Evolutionary conservation across 2,329 filamentous ascomycete genomes (phyloP).

Genomic region (Corinectria fuckeliana): DNA sequence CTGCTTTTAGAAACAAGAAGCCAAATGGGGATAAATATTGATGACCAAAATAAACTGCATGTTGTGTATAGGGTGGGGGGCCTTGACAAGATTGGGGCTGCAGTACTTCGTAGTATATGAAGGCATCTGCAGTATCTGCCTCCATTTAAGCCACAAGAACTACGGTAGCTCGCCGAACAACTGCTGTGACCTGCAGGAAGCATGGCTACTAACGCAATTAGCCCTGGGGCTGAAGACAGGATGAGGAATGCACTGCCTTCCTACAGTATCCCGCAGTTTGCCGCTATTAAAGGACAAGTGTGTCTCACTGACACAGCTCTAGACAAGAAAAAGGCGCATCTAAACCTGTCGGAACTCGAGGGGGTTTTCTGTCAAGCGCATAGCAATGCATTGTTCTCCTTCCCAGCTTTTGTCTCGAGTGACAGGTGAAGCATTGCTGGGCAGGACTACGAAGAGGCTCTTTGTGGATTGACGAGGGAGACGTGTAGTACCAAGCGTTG

Average conservation of each 20-base stretch:
- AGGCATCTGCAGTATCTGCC: background rate
- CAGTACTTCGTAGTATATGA: background rate
- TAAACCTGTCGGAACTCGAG: background rate
- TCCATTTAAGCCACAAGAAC: background rate
- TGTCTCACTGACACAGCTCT: background rate
- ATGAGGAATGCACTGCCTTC: background rate
- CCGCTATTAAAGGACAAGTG: background rate
- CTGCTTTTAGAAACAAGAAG: background rate
- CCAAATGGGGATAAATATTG: background rate
- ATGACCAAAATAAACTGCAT: background rate
- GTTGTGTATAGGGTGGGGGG: background rate
- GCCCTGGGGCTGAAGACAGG: background rate
- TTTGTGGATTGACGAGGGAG: background rate
- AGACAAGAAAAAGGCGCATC: background rate
- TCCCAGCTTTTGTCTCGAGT: background rate
- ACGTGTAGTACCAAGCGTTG: background rate
- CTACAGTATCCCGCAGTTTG: background rate
- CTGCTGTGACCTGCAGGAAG: background rate
- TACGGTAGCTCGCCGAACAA: no score
- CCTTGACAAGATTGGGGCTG: background rate
- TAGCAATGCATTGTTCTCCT: background rate
- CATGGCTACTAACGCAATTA: background rate
- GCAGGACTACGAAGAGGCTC: conserved; percentile 1
- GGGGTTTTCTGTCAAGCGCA: background rate
- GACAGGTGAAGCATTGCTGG: background rate